These are phyloP conservation scores for Fusarium sp. DNA, from an alignment of 2,329 filamentous ascomycete genomes.

Conservation along the genomic window DNA sequence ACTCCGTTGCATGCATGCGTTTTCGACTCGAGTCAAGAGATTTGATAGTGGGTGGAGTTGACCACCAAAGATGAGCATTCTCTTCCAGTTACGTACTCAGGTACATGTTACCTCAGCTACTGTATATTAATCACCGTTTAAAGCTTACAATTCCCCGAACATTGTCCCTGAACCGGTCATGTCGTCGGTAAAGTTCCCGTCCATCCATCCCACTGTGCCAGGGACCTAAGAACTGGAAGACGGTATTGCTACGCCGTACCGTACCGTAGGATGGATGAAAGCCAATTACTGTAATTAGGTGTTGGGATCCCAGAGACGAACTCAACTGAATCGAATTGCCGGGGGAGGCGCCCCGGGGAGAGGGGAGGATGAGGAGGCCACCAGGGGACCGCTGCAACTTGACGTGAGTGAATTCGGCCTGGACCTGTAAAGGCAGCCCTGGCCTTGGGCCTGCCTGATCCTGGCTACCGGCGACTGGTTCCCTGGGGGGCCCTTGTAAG, in stretches of 20 bases:
- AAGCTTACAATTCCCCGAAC: conserved; percentile 17
- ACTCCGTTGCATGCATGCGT: neutral
- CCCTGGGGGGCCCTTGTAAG: conserved; percentile 19
- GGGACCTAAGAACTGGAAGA: conserved; percentile 12
- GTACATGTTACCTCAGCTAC: neutral
- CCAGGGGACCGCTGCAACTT: conserved; percentile 19
- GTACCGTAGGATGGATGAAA: neutral
- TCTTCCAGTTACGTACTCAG: neutral
- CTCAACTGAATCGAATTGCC: conserved; percentile 9
- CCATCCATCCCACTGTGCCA: conserved; percentile 5
- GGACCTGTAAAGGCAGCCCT: conserved; percentile 28
- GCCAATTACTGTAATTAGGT: neutral
- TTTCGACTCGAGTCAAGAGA: conserved; percentile 38
- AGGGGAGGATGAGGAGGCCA: conserved; percentile 2
- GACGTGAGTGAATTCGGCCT: conserved; percentile 12
- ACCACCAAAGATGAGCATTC: neutral
- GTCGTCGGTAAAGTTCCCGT: conserved; percentile 28
- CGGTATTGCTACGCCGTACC: neutral
- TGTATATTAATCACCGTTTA: neutral
- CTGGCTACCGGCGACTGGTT: neutral
- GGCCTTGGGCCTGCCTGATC: conserved; percentile 4
- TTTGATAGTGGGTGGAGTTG: conserved; percentile 24
- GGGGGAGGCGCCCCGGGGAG: conserved; percentile 15
- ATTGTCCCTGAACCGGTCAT: neutral
- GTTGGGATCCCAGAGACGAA: neutral